Percentiles rank a stretch among this genome's conserved stretches.
Evolutionary conservation across 257 asterid species (phyloP).

Genomic region (Capsicum chinense): DNA sequence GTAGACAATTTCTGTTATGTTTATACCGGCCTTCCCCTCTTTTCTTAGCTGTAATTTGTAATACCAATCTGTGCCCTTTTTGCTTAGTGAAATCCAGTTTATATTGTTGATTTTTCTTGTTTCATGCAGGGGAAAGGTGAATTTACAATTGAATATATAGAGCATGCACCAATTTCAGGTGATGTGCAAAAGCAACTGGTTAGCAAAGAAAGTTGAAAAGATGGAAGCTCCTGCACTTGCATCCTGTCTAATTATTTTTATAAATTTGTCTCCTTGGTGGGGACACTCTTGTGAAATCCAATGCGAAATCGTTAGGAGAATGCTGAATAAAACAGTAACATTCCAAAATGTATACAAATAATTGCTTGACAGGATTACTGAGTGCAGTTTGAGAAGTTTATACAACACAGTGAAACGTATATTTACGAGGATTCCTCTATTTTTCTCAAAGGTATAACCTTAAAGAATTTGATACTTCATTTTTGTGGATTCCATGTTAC

Average conservation of each 20-base stretch:
- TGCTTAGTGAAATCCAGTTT: not conserved
- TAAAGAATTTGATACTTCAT: not conserved
- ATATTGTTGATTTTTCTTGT: not conserved
- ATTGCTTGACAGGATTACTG: not conserved
- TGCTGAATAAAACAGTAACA: constrained; percentile 7
- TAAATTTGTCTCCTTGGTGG: not conserved
- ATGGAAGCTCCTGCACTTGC: constrained; percentile 23
- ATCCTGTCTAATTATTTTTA: not conserved
- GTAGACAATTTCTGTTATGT: not conserved
- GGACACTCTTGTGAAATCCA: not conserved
- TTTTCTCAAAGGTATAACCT: not conserved
- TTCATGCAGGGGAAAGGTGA: constrained; percentile 89
- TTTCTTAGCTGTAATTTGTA: not conserved
- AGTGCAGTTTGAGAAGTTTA: not conserved
- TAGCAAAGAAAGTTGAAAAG: constrained; percentile 55
- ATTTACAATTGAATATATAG: constrained; percentile 93
- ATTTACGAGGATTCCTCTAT: not conserved
- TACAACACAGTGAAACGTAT: not conserved
- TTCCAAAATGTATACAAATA: constrained; percentile 17
- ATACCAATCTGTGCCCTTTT: not conserved
- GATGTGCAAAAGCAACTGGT: constrained; percentile 92
- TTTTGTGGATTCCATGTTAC: not conserved
- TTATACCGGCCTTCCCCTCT: not conserved
- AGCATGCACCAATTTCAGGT: constrained; percentile 77
- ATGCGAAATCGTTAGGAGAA: too few relatives aligned